A percentile compares a stretch with the other conserved stretches of the same genome.
Evolutionary conservation across 2,329 filamentous ascomycete species (phyloP).

Genomic region (Colletotrichum neosansevieriae): DNA sequence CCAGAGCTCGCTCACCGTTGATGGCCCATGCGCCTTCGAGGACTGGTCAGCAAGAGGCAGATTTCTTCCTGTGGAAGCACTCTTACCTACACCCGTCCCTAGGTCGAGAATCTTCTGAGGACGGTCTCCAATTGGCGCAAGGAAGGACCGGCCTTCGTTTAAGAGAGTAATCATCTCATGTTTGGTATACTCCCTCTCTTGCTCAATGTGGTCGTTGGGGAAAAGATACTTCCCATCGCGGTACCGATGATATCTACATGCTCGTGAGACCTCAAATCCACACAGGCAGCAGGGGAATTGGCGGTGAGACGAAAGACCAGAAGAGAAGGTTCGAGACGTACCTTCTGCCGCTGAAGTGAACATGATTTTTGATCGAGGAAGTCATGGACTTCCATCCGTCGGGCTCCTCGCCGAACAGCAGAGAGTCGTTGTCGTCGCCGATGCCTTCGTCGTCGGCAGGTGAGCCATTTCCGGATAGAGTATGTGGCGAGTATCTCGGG

Average conservation of each 20-base stretch:
- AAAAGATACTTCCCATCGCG: conserved; percentile 42
- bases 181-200: conserved; percentile 46
- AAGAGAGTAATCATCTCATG: conserved; percentile 49
- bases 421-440: conserved; percentile 10
- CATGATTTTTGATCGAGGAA: background rate
- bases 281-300: background rate
- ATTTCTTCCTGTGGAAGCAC: background rate
- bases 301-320: background rate
- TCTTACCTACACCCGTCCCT: conserved; percentile 44
- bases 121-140: conserved; percentile 47
- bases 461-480: conserved; percentile 3
- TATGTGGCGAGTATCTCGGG: conserved; percentile 7
- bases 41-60: background rate
- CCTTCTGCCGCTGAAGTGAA: conserved; percentile 2
- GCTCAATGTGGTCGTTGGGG: conserved; percentile 45
- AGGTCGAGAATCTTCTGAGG: conserved; percentile 47
- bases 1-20: background rate
- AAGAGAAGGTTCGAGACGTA: background rate
- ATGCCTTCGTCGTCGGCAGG: conserved; percentile 5
- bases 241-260: background rate
- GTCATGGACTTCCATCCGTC: conserved; percentile 6
- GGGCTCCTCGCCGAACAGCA: conserved; percentile 9
- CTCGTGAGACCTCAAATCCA: background rate
- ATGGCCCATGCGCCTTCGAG: background rate
- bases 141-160: conserved; percentile 44